These are phyloP conservation scores for Graphiopsis chlorocephala DNA, from an alignment of 2,329 filamentous ascomycete species.

Conservation along the genomic window DNA sequence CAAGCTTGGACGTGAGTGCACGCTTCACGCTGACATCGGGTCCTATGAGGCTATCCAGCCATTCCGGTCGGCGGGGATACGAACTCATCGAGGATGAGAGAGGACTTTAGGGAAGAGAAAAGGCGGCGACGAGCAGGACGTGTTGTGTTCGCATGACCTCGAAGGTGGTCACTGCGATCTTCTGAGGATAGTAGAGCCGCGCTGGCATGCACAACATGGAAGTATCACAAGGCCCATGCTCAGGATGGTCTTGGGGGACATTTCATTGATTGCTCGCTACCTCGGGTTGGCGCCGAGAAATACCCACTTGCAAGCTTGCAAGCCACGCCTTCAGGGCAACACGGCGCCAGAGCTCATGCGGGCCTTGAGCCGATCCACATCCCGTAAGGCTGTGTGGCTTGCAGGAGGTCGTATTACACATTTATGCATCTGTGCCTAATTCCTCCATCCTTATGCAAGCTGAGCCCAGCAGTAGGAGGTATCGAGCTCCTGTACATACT, in stretches of 20 bases:
- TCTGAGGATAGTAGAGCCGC: neutral
- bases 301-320: neutral
- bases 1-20: constrained; percentile 8
- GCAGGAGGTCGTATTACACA: neutral
- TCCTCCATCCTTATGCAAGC: neutral
- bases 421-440: neutral
- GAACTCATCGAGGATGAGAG: constrained; percentile 2
- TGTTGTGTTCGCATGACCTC: constrained; percentile 6
- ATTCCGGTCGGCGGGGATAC: constrained; percentile 6
- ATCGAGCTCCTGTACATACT: neutral
- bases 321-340: neutral
- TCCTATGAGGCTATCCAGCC: constrained; percentile 6
- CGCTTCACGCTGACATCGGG: constrained; percentile 14
- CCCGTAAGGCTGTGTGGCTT: constrained; percentile 1
- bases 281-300: constrained; percentile 17
- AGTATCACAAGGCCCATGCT: neutral
- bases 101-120: neutral
- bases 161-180: neutral
- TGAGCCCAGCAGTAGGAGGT: neutral
- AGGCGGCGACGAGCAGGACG: neutral
- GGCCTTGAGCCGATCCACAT: neutral
- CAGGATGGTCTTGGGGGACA: constrained; percentile 3
- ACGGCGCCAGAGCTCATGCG: neutral
- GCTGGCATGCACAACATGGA: neutral
- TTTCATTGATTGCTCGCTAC: constrained; percentile 9